phyloP scores from a whole-genome alignment of 768 basidiomycete species.

The Sistotremastrum niveocremeum region DNA sequence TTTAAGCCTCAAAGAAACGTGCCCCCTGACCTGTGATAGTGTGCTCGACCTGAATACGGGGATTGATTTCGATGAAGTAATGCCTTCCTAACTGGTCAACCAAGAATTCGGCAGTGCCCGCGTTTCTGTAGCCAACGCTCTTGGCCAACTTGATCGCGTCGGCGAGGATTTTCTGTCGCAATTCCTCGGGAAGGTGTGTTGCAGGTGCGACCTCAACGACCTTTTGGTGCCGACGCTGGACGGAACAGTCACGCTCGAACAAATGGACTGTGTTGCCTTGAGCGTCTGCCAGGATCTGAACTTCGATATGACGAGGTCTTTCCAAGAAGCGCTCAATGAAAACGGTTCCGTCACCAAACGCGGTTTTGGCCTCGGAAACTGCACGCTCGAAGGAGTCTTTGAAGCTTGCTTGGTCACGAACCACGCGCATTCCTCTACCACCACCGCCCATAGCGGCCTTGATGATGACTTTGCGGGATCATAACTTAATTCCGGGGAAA shows the following conservation, averaged over 20 bases:
- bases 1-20: not conserved
- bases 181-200: conserved; percentile 81
- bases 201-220: conserved; percentile 98
- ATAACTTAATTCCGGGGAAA: not conserved
- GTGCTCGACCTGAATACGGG: conserved; percentile 99
- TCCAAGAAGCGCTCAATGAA: conserved; percentile 98
- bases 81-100: conserved; percentile 93
- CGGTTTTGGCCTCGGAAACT: conserved; percentile 87
- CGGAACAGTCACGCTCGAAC: conserved; percentile 98
- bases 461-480: conserved; percentile 65
- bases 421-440: conserved; percentile 98
- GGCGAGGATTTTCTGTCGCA: conserved; percentile 71
- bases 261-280: conserved; percentile 93
- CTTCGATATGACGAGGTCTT: conserved; percentile 94
- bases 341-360: conserved; percentile 97
- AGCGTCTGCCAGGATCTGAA: conserved; percentile 85
- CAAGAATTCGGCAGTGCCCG: conserved; percentile 96
- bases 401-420: conserved; percentile 87
- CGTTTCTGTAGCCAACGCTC: conserved; percentile 91
- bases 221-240: conserved; percentile 95
- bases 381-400: conserved; percentile 82
- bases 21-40: conserved; percentile 76
- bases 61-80: conserved; percentile 99
- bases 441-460: conserved; percentile 99
- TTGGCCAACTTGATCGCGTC: conserved; percentile 93